Evolutionary conservation across 1,284 basidiomycete species (phyloP).

Genomic region (Pisolithus thermaeus): DNA sequence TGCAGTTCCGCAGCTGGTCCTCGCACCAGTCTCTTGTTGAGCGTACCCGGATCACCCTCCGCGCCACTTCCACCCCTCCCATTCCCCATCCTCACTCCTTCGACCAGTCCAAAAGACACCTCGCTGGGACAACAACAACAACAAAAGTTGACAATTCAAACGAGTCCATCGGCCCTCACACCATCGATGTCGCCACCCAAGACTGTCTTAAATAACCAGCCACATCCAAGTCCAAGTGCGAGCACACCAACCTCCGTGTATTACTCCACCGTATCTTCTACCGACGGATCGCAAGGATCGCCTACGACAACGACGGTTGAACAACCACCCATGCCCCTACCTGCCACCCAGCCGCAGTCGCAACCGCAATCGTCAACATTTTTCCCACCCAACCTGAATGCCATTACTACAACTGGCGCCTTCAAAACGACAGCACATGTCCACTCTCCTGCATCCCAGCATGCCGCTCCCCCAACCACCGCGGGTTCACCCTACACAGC

Average conservation of each 20-base stretch:
- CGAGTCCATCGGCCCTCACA: slow-evolving; percentile 8
- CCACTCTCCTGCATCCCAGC: slow-evolving; percentile 11
- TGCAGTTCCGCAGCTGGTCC: slow-evolving; percentile 22
- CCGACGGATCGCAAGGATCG: slow-evolving; percentile 33
- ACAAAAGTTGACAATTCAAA: slow-evolving; percentile 19
- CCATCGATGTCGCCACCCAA: slow-evolving; percentile 8
- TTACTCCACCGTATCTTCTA: slow-evolving; percentile 36
- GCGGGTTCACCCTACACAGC: slow-evolving; percentile 18
- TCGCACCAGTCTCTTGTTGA: slow-evolving; percentile 39
- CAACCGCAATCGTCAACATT: slow-evolving; percentile 12
- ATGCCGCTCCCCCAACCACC: slow-evolving; percentile 16
- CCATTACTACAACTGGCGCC: slow-evolving; percentile 18
- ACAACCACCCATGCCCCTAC: slow-evolving; percentile 26
- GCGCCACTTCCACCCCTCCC: slow-evolving; percentile 11
- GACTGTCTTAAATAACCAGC: neutral
- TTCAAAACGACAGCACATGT: slow-evolving; percentile 8
- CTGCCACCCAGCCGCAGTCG: slow-evolving; percentile 14
- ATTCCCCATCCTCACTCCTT: slow-evolving; percentile 3
- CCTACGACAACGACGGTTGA: slow-evolving; percentile 38
- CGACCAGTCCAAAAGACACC: slow-evolving; percentile 22
- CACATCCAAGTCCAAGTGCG: slow-evolving; percentile 23
- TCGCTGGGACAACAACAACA: neutral
- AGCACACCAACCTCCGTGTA: slow-evolving; percentile 46
- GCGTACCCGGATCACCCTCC: slow-evolving; percentile 32
- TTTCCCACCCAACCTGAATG: slow-evolving; percentile 5